Conservation (phyloP, 2,329 filamentous ascomycete species). For the Exophiala bonariae region DNA sequence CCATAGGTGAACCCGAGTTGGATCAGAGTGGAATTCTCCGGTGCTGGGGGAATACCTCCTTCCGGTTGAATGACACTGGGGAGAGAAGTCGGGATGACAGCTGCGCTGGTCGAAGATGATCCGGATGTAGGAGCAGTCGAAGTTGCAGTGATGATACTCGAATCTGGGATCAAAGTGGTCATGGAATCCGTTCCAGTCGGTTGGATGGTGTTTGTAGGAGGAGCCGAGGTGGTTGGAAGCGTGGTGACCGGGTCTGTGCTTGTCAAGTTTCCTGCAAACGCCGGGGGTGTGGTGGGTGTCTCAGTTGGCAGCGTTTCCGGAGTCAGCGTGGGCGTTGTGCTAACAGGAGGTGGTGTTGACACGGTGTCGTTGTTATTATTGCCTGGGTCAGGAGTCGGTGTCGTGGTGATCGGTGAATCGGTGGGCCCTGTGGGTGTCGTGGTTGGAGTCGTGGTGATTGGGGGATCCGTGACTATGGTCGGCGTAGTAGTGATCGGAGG, state of each 20-base stretch:
- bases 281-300: neutral
- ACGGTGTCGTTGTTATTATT: slow-evolving; percentile 18
- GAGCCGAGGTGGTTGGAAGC: slow-evolving; percentile 8
- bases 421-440: slow-evolving; percentile 9
- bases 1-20: slow-evolving; percentile 81
- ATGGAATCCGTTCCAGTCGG: slow-evolving; percentile 48
- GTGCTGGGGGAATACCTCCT: slow-evolving; percentile 55
- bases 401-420: slow-evolving; percentile 1
- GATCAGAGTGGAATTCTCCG: slow-evolving; percentile 68
- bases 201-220: slow-evolving; percentile 30
- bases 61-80: slow-evolving; percentile 76
- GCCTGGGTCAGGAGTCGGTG: slow-evolving; percentile 3
- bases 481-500: slow-evolving; percentile 8
- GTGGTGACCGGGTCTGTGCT: slow-evolving; percentile 2
- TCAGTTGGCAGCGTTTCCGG: slow-evolving; percentile 10
- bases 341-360: slow-evolving; percentile 21
- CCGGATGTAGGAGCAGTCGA: slow-evolving; percentile 30
- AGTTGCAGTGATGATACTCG: slow-evolving; percentile 32
- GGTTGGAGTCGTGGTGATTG: slow-evolving; percentile 18
- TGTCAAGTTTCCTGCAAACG: neutral
- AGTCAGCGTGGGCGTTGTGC: slow-evolving; percentile 14
- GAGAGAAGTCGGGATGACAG: slow-evolving; percentile 63
- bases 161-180: slow-evolving; percentile 37
- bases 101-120: slow-evolving; percentile 42
- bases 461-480: slow-evolving; percentile 18